Evolutionary conservation across 106 monocot genomes (phyloP).

Genomic region (Dioscorea alata): DNA sequence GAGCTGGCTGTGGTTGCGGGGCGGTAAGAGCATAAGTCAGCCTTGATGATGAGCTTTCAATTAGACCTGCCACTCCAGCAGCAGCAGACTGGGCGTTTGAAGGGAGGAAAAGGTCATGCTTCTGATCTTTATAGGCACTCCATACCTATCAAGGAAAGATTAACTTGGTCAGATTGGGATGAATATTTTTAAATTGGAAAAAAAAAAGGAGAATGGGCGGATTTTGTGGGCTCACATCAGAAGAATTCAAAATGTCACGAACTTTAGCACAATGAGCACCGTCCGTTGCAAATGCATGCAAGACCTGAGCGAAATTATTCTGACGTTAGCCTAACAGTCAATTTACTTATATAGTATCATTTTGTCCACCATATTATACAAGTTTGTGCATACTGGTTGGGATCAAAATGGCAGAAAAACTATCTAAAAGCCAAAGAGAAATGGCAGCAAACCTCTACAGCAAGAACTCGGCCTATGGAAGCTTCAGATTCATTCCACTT

Average conservation of each 20-base stretch:
- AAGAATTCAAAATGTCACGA: conserved; percentile 73
- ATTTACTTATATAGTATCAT: too few species aligned
- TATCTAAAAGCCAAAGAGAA: neutral
- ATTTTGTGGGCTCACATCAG: conserved; percentile 58
- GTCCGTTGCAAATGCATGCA: conserved; percentile 95
- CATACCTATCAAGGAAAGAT: conserved; percentile 56
- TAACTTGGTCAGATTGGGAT: neutral
- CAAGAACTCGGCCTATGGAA: conserved; percentile 91
- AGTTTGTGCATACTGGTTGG: too few species aligned
- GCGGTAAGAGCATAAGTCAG: conserved; percentile 73
- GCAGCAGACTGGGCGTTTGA: conserved; percentile 96
- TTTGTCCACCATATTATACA: too few species aligned
- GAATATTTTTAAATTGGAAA: neutral
- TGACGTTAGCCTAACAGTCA: too few species aligned
- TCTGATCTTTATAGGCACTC: conserved; percentile 99
- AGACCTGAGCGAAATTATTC: conserved; percentile 33
- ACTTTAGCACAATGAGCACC: conserved; percentile 98
- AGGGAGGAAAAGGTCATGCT: conserved; percentile 94
- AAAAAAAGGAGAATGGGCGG: neutral
- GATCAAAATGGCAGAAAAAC: neutral
- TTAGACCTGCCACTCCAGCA: conserved; percentile 96
- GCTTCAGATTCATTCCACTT: conserved; percentile 99
- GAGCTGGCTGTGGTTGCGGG: conserved; percentile 49
- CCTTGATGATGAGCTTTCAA: conserved; percentile 76
- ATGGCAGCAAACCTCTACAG: conserved; percentile 72